Evolutionary conservation across 2,329 filamentous ascomycete genomes (phyloP), one percentile per base, ranked within the genome.

Genomic region (Dryadomyces quercivorus): DNA sequence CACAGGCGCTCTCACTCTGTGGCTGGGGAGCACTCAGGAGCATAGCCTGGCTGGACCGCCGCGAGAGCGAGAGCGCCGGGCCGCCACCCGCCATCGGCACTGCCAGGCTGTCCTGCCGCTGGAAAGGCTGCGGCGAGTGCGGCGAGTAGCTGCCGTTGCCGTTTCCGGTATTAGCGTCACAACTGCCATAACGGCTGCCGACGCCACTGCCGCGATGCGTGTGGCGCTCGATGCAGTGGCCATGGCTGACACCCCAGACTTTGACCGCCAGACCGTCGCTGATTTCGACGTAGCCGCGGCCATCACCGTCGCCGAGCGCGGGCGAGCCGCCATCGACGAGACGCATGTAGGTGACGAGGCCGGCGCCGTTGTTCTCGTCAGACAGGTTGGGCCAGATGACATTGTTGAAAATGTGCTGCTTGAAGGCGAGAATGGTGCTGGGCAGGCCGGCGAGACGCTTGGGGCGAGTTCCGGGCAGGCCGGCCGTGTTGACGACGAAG

Each of bases 311-410:
- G 2, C 90, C 91, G 7, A 95, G 74, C 26, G 88, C 84, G 2
- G 86, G 83, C 57, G 92, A 93, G 3, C 92, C 92, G 12, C 91
- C 92, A 65, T 96, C 91, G 5, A 88, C 84, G 10, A 98, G 75
- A 16, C 93, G 81, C 66, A 90, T 84, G 62, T 95, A 97, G 0
- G 89, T 95, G 38, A 98, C 82, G 31, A 98, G 77, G 0, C 93
- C 93, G 4, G 91, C 91, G 22, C 93, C 93, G 38, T 91, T 90
- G 66, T 95, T 93, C 70, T 98, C 93, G 64, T 98, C 92, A 0
- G 89, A 94, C 43, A 98, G 72, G 61, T 98, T 98, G 0, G 93
- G 93, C 93, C 93, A 98, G 53, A 97, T 95, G 56, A 95, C 74
- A 64, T 96, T 94, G 69, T 98, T 98, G 74, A 98, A 98, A 57